These are phyloP conservation scores for Nicotiana obtusifolia DNA, from an alignment of 257 asterid species.

Conservation along the genomic window DNA sequence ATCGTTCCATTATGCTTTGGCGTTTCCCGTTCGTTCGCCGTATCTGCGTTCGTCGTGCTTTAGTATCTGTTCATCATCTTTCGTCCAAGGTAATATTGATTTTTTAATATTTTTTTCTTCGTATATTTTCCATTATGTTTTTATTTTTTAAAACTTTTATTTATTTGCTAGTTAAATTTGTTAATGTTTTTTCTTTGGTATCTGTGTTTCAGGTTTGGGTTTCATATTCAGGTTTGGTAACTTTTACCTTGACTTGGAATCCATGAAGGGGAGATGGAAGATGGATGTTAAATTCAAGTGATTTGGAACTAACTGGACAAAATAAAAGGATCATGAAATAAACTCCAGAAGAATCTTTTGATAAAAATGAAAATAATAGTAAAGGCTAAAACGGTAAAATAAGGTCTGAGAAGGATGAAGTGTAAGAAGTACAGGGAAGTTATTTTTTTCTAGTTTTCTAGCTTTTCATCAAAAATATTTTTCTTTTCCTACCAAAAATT, in stretches of 20 bases:
- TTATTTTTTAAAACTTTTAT: background rate
- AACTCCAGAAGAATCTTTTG: background rate
- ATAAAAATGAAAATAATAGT: background rate
- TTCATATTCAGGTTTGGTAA: background rate
- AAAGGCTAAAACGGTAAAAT: background rate
- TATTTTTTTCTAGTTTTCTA: too few relatives aligned
- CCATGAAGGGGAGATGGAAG: background rate
- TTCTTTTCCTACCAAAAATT: too few relatives aligned
- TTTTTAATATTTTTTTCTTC: background rate
- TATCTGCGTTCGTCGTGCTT: slow-evolving; percentile 11
- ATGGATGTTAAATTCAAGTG: background rate
- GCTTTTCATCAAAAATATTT: too few relatives aligned
- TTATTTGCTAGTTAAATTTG: background rate
- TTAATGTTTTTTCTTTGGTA: background rate
- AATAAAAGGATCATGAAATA: background rate
- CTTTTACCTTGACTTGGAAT: background rate
- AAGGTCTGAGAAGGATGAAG: too few relatives aligned
- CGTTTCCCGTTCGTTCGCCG: slow-evolving; percentile 13
- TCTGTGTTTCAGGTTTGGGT: slow-evolving; percentile 5
- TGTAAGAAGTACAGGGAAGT: too few relatives aligned
- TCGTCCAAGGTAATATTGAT: slow-evolving; percentile 23
- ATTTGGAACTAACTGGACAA: background rate
- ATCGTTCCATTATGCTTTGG: slow-evolving; percentile 6
- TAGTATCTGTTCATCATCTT: slow-evolving; percentile 1
- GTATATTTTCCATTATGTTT: background rate